Evolutionary conservation across 2,329 filamentous ascomycete species (phyloP), one percentile per base, ranked within the genome.

Genomic region (Fusarium aywerte): DNA sequence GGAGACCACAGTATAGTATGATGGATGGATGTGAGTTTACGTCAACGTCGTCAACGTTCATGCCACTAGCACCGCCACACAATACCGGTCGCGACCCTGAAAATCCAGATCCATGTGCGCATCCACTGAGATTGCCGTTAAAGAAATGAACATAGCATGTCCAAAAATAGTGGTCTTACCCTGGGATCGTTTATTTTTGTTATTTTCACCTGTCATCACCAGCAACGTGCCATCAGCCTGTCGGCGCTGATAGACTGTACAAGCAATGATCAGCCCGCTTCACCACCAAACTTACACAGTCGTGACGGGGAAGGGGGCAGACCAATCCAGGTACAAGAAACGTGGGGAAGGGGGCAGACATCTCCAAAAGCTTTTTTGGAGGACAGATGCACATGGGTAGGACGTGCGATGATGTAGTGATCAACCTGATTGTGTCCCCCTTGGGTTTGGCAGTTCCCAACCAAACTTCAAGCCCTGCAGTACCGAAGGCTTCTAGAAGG

Each of bases 351-450:
- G 48, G 65, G 60, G 43, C 29, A 48, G 50, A 25, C 54, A 62
- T 68, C 50, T 38, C 60, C 35, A 65, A 68, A 67, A 43, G 15
- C 38, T 38, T 31, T 56, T 62, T 36, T 35, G 50, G 65, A 65
- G 62, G 60, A 47, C 47, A 68, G 61, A 66, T 49, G 55, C 52
- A 53, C 65, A 69, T 66, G 65, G 65, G 65, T 68, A 52, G 51
- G 57, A 69, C 45, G 65, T 68, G 40, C 55, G 57, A 68, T 69
- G 65, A 68, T 68, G 65, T 69, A 68, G 65, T 69, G 65, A 68
- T 68, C 65, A 67, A 59, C 65, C 51, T 47, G 45, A 58, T 47
- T 20, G 52, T 69, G 48, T 58, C 65, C 65, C 33, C 33, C 35
- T 68, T 68, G n/a, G 65, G 65, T 57, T 62, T 69, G 52, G 48